phyloP scores from a whole-genome alignment of 345 rosid species.

The Linum trigynum region DNA sequence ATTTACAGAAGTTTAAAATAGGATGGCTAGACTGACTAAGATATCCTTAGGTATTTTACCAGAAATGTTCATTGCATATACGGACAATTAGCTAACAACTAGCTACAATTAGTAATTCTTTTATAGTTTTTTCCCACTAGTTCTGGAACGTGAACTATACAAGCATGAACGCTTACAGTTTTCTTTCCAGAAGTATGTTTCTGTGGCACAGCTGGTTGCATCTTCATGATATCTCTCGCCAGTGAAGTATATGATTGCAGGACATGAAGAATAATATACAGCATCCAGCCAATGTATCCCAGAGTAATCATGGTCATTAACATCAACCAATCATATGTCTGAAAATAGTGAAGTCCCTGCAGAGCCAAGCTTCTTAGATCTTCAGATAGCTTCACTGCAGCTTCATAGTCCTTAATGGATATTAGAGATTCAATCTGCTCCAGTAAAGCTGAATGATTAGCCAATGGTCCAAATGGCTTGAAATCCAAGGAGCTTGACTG shows the following conservation, averaged over 20 bases:
- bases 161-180: slow-evolving; percentile 36
- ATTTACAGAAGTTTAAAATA: too few species aligned
- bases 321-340: slow-evolving; percentile 94
- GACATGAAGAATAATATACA: slow-evolving; percentile 72
- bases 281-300: slow-evolving; percentile 92
- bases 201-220: slow-evolving; percentile 37
- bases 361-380: slow-evolving; percentile 78
- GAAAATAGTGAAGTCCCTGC: slow-evolving; percentile 86
- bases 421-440: slow-evolving; percentile 57
- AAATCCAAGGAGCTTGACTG: slow-evolving; percentile 58
- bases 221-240: slow-evolving; percentile 35
- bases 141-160: slow-evolving; percentile 3
- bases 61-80: not conserved
- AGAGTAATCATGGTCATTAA: slow-evolving; percentile 78
- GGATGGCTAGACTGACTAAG: not conserved
- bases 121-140: slow-evolving; percentile 6
- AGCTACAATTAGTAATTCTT: not conserved
- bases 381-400: slow-evolving; percentile 58
- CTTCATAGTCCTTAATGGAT: slow-evolving; percentile 40
- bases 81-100: not conserved
- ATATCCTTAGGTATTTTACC: not conserved
- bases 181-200: slow-evolving; percentile 54
- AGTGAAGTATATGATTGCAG: slow-evolving; percentile 74
- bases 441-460: slow-evolving; percentile 32
- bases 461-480: slow-evolving; percentile 76